A percentile compares a stretch with the other conserved stretches of the same genome.
Conservation (phyloP, 257 asterid species). For the Solanum medicagineum region DNA sequence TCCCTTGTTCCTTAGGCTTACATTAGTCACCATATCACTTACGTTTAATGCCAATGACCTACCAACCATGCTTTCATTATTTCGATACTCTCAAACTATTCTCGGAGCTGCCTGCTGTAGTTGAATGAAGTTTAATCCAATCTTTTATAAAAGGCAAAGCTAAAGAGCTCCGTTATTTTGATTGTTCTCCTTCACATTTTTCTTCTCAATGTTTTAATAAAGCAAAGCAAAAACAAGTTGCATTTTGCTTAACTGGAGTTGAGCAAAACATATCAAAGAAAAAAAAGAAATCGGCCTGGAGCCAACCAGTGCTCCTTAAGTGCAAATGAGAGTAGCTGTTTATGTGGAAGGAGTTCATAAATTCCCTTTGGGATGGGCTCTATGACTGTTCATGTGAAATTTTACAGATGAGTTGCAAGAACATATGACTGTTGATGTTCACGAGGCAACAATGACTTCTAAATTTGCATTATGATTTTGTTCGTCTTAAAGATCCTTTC, state of each 20-base stretch:
- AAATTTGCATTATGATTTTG: background rate
- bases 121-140: background rate
- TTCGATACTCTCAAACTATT: background rate
- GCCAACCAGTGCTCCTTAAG: background rate
- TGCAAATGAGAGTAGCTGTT: background rate
- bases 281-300: background rate
- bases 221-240: background rate
- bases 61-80: background rate
- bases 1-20: background rate
- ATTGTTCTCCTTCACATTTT: background rate
- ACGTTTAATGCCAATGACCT: background rate
- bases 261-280: background rate
- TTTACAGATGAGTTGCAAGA: background rate
- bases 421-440: background rate
- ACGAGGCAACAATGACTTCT: background rate
- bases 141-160: background rate
- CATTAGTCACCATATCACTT: background rate
- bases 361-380: background rate
- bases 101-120: background rate
- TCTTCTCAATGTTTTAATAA: background rate
- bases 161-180: background rate
- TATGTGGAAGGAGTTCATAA: background rate
- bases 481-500: background rate
- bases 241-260: background rate
- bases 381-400: background rate